Evolutionary conservation across 2,329 filamentous ascomycete genomes (phyloP).

Genomic region (Phyllachora maydis): DNA sequence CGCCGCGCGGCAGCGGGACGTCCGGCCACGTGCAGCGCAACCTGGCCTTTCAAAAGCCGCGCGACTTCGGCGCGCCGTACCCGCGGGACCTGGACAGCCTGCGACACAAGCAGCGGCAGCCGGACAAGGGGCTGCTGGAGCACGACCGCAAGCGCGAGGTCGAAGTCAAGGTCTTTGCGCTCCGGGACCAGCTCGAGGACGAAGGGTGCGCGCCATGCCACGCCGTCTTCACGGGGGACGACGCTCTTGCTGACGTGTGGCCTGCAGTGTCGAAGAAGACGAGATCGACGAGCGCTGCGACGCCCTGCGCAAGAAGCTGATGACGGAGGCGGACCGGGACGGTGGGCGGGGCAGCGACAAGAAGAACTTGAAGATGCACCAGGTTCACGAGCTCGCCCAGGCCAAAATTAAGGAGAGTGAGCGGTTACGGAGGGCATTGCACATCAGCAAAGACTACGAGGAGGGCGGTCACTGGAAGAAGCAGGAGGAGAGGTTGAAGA

Average conservation of each 20-base stretch:
- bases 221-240: neutral
- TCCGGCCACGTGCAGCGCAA: slow-evolving; percentile 97
- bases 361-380: slow-evolving; percentile 63
- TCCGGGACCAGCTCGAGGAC: slow-evolving; percentile 82
- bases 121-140: slow-evolving; percentile 81
- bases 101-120: slow-evolving; percentile 60
- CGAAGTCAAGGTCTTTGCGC: slow-evolving; percentile 82
- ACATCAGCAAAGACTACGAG: slow-evolving; percentile 69
- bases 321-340: slow-evolving; percentile 27
- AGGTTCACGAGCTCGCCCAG: slow-evolving; percentile 89
- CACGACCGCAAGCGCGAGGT: slow-evolving; percentile 83
- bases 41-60: slow-evolving; percentile 67
- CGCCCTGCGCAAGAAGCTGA: slow-evolving; percentile 41
- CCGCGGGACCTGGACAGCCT: slow-evolving; percentile 46
- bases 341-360: slow-evolving; percentile 14
- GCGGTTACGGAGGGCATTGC: slow-evolving; percentile 64
- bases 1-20: slow-evolving; percentile 84
- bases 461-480: slow-evolving; percentile 73
- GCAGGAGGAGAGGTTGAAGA: slow-evolving; percentile 49
- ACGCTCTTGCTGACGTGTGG: slow-evolving; percentile 2
- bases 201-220: slow-evolving; percentile 39
- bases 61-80: slow-evolving; percentile 64
- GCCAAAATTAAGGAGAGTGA: slow-evolving; percentile 96
- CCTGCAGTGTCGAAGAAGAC: slow-evolving; percentile 56
- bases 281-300: slow-evolving; percentile 69